Conservation (phyloP, 176 grass and related monocot genomes). For the Oryza meyeriana region DNA sequence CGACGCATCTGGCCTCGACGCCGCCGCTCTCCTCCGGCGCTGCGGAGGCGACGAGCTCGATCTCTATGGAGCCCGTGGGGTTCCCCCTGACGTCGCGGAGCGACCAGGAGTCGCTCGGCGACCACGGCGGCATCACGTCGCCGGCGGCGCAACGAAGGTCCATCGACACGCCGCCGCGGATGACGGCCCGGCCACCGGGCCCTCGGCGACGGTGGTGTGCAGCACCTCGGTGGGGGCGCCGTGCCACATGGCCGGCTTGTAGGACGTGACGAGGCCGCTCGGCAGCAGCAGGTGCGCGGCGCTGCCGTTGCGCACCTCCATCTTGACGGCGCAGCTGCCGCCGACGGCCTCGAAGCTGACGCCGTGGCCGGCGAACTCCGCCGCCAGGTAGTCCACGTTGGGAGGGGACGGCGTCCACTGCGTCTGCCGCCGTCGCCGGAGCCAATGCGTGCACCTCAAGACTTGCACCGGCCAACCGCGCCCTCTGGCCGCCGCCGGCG, state of each 20-base stretch:
- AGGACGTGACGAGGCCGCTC: constrained; percentile 76
- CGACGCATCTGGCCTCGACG: constrained; percentile 46
- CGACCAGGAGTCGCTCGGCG: constrained; percentile 45
- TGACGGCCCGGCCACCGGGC: constrained; percentile 17
- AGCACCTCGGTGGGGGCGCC: constrained; percentile 57
- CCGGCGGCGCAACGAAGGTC: constrained; percentile 38
- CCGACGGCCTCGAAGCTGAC: constrained; percentile 67
- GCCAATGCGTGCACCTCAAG: constrained; percentile 25
- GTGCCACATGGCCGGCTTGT: constrained; percentile 89
- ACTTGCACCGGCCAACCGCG: neutral
- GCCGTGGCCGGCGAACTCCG: constrained; percentile 73
- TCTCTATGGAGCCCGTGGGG: constrained; percentile 57
- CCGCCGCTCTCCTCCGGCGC: constrained; percentile 13
- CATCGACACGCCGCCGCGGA: constrained; percentile 57
- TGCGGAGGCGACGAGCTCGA: constrained; percentile 51
- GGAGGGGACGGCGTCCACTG: constrained; percentile 1
- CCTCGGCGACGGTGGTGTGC: constrained; percentile 56
- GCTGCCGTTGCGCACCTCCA: constrained; percentile 65
- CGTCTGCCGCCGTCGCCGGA: neutral
- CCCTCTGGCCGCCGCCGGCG: neutral
- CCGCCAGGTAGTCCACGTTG: constrained; percentile 67
- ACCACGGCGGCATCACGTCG: constrained; percentile 21
- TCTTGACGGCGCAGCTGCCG: constrained; percentile 56
- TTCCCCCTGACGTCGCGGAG: constrained; percentile 54
- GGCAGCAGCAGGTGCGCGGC: constrained; percentile 69